A percentile compares a stretch with the other conserved stretches of the same genome.
These are phyloP conservation scores for Solanum pinnatisectum DNA, from an alignment of 257 asterid species.

Conservation along the genomic window DNA sequence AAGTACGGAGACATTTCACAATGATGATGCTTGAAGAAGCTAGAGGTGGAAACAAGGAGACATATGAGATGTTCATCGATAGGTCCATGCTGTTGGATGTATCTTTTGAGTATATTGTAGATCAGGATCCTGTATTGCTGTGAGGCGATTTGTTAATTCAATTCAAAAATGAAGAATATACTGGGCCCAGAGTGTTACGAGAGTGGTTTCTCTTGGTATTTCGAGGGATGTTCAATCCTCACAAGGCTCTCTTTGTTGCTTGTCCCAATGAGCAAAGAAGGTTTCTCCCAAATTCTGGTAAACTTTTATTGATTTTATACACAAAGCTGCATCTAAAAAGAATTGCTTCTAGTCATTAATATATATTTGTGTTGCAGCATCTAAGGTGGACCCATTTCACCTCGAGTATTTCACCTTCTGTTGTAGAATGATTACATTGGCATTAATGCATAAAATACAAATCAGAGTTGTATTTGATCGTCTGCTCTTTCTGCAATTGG, in stretches of 20 bases:
- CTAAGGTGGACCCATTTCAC: conserved; percentile 51
- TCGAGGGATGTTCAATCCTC: background rate
- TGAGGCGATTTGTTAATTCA: background rate
- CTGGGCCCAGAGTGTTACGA: background rate
- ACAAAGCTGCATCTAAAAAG: too few species aligned
- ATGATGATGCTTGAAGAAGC: background rate
- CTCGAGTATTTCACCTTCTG: conserved; percentile 64
- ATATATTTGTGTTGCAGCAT: background rate
- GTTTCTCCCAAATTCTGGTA: background rate
- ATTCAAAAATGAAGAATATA: background rate
- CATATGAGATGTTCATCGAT: background rate
- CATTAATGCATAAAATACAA: background rate
- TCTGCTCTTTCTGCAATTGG: background rate
- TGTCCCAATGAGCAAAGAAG: background rate
- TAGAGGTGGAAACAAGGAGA: background rate
- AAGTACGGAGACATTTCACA: background rate
- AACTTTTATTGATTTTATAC: background rate
- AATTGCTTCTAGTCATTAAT: too few species aligned
- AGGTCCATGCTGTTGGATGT: background rate
- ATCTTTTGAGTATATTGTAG: background rate
- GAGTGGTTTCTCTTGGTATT: background rate
- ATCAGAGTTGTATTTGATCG: background rate
- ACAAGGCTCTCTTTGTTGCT: background rate
- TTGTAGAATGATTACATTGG: conserved; percentile 63
- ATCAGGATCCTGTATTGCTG: background rate